phyloP scores from a whole-genome alignment of 202 grass and related monocot species.

The Saccharum hybrid region DNA sequence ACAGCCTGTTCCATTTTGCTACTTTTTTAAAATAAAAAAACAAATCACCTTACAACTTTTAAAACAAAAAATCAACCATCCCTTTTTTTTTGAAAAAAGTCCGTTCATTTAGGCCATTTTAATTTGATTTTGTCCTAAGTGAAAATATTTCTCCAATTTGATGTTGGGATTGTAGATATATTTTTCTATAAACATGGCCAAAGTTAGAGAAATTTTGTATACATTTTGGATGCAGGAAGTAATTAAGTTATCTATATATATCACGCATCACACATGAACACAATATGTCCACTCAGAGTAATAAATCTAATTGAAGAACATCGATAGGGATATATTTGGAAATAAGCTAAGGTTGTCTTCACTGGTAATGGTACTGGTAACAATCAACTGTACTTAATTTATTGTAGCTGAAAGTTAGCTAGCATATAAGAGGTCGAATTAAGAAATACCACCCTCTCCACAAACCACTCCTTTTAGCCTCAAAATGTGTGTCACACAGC shows the following conservation, averaged over 20 bases:
- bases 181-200: too few species aligned
- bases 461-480: slow-evolving; percentile 62
- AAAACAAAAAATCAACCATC: slow-evolving; percentile 9
- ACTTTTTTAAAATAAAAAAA: too few species aligned
- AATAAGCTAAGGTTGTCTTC: slow-evolving; percentile 14
- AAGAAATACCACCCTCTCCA: slow-evolving; percentile 40
- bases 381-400: slow-evolving; percentile 28
- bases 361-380: not conserved
- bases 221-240: too few species aligned
- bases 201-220: too few species aligned
- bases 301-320: not conserved
- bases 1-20: too few species aligned
- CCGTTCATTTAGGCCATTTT: too few species aligned
- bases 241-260: too few species aligned
- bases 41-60: not conserved
- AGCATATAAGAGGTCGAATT: slow-evolving; percentile 1
- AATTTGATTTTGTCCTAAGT: too few species aligned
- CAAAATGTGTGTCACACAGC: slow-evolving; percentile 43
- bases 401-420: slow-evolving; percentile 40
- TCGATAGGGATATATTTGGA: not conserved
- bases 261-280: too few species aligned
- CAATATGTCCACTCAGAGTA: not conserved
- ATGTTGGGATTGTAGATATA: too few species aligned
- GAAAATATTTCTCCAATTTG: too few species aligned
- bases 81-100: too few species aligned